Conservation (phyloP, 495 filamentous ascomycete species). For the Penicillium ucsense region DNA sequence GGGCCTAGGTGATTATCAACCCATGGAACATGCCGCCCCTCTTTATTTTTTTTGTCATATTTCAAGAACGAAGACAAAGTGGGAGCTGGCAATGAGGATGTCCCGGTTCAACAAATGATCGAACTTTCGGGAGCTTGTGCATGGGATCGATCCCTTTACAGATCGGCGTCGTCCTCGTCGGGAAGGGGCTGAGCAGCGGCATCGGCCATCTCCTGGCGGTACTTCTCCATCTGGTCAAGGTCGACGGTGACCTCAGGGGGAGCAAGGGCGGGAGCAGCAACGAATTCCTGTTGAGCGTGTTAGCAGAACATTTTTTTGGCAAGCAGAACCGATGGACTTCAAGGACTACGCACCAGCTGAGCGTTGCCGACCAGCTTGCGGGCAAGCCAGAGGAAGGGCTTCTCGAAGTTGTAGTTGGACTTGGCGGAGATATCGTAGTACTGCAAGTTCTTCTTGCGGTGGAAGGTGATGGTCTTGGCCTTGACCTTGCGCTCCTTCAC, state of each 20-base stretch:
- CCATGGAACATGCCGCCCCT: constrained; percentile 10
- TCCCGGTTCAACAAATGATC: background rate
- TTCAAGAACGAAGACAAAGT: constrained; percentile 1
- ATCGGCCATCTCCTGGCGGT: constrained; percentile 78
- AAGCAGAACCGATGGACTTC: background rate
- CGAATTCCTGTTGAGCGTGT: constrained; percentile 65
- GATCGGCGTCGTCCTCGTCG: constrained; percentile 84
- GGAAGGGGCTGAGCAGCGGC: constrained; percentile 81
- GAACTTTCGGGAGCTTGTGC: constrained; percentile 7
- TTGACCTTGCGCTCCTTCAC: constrained; percentile 99
- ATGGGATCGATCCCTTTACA: constrained; percentile 34
- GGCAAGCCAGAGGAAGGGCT: constrained; percentile 99
- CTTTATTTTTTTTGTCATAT: background rate
- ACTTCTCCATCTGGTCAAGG: constrained; percentile 65
- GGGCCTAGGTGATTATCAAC: constrained; percentile 10
- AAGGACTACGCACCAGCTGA: constrained; percentile 54
- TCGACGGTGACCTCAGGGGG: constrained; percentile 88
- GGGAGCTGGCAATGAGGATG: constrained; percentile 1
- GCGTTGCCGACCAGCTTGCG: constrained; percentile 97
- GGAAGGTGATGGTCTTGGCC: constrained; percentile 99
- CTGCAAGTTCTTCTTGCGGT: constrained; percentile 99
- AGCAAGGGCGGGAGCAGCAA: constrained; percentile 86
- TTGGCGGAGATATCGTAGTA: constrained; percentile 99
- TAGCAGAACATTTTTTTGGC: constrained; percentile 7
- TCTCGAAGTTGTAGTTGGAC: constrained; percentile 99